Conservation (phyloP, 352 stramenopile genomes). For the Globisporangium sylvaticum region DNA sequence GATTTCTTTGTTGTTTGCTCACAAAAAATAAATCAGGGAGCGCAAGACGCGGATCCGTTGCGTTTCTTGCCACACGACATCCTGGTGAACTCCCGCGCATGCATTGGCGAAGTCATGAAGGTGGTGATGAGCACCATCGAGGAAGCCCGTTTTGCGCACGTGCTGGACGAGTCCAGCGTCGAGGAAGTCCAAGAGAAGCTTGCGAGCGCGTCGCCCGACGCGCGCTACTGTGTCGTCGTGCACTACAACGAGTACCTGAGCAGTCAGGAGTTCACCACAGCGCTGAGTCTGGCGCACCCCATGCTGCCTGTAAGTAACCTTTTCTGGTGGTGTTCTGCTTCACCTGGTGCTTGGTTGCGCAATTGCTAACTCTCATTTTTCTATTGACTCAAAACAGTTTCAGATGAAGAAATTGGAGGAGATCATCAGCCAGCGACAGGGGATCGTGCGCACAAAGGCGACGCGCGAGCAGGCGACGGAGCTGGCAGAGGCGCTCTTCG, state of each 20-base stretch:
- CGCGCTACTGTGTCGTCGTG: slow-evolving; percentile 87
- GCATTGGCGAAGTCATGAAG: slow-evolving; percentile 62
- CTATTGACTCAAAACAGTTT: slow-evolving; percentile 32
- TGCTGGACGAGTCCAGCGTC: slow-evolving; percentile 50
- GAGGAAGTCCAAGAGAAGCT: slow-evolving; percentile 45
- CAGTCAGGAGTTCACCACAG: slow-evolving; percentile 78
- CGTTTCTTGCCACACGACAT: slow-evolving; percentile 49
- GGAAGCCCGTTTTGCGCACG: slow-evolving; percentile 52
- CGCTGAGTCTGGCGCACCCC: slow-evolving; percentile 62
- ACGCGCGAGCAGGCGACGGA: slow-evolving; percentile 70
- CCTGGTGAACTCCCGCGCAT: slow-evolving; percentile 54
- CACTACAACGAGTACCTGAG: slow-evolving; percentile 93
- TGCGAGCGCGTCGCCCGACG: slow-evolving; percentile 44
- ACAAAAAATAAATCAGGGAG: slow-evolving; percentile 30
- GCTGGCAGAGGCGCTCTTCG: slow-evolving; percentile 57
- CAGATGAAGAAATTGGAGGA: slow-evolving; percentile 82
- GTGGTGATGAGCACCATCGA: slow-evolving; percentile 61
- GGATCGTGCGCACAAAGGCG: slow-evolving; percentile 57
- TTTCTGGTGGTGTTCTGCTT: too few species aligned
- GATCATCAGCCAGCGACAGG: slow-evolving; percentile 73
- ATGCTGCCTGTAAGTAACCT: slow-evolving; percentile 47
- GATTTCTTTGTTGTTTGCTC: background rate
- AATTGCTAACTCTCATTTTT: slow-evolving; percentile 1
- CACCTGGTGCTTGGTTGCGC: too few species aligned
- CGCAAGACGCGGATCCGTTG: slow-evolving; percentile 69